Evolutionary conservation across 1,284 basidiomycete genomes (phyloP), one percentile per base, ranked within the genome.

Genomic region (Inonotus hispidus): DNA sequence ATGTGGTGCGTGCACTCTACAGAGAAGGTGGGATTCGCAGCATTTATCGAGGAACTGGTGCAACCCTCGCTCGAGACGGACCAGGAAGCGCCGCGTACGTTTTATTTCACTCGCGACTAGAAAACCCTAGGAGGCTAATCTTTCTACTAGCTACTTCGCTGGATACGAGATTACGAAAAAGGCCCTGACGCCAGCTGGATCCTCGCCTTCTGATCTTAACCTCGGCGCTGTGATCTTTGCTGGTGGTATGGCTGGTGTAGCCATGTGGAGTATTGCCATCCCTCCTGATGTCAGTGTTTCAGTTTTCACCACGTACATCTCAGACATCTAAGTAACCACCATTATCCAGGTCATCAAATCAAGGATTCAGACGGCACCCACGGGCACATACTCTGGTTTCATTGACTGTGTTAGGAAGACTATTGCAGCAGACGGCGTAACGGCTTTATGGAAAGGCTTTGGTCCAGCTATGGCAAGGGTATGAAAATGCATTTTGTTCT

Each of bases 201-300:
- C 88, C 41, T 85, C 85, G 11, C 80, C 92, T 3, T 82, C 87
- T 38, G 87, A 97, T 60, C 81, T 99, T 64, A 93, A 95, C 70
- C 80, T 99, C 41, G 80, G 90, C 50, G 90, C 92, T 32, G 86
- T 99, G 69, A 90, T 98, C 69, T 70, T 95, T 58, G 94, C 97
- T 49, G 97, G 97, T 70, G 96, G 95, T 64, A 87, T 86, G 58
- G 97, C 97, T 7, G 97, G 97, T 70, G 87, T 99, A 38, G 94
- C 95, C 50, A 99, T 99, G 97, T 98, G 95, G 95, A 81, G 91
- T 37, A 80, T 97, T 67, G 95, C 92, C 35, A 96, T 98, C 67
- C 95, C 95, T 57, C 94, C 95, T 53, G 95, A 98, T 75, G 94
- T 93, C 69, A 66, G 90, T 50, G 19, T n/a, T 6, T 43, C 10